Conservation (phyloP, 2,329 filamentous ascomycete species). For the Neodidymelliopsis sp. region DNA sequence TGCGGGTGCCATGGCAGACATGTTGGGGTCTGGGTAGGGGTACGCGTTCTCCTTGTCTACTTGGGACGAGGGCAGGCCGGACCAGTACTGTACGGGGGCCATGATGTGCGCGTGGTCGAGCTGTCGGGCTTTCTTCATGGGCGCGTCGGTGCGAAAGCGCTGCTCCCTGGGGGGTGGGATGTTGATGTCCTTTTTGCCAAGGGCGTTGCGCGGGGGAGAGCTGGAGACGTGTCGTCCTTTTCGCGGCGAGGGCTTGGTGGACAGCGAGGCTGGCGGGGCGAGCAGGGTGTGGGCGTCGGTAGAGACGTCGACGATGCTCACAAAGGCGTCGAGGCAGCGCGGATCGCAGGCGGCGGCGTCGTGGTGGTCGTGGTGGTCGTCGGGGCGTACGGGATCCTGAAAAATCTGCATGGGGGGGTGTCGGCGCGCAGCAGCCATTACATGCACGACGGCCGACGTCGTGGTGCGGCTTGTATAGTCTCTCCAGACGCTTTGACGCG, state of each 20-base stretch:
- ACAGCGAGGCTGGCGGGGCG: conserved; percentile 63
- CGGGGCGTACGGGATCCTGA: conserved; percentile 58
- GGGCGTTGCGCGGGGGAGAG: conserved; percentile 65
- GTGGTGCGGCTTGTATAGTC: conserved; percentile 39
- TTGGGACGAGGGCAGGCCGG: conserved; percentile 55
- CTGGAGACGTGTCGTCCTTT: conserved; percentile 67
- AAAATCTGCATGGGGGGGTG: conserved; percentile 64
- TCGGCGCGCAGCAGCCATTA: conserved; percentile 65
- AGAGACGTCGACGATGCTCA: conserved; percentile 54
- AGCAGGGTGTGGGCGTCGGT: conserved; percentile 70
- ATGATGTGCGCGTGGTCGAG: conserved; percentile 47
- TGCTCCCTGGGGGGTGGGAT: conserved; percentile 70
- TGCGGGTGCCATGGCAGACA: conserved; percentile 31
- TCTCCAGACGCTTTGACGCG: conserved; percentile 48
- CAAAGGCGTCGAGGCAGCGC: conserved; percentile 58
- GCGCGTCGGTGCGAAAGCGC: conserved; percentile 68
- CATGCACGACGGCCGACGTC: conserved; percentile 37
- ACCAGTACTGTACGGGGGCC: conserved; percentile 62
- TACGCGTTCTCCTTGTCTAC: conserved; percentile 61
- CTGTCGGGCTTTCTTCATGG: conserved; percentile 67
- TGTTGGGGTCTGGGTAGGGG: conserved; percentile 48
- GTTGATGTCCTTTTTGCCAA: conserved; percentile 70
- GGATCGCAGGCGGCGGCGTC: conserved; percentile 58
- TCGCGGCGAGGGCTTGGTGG: conserved; percentile 68
- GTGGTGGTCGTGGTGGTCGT: conserved; percentile 53